phyloP scores from a whole-genome alignment of 2,329 filamentous ascomycete species.

The Ascochyta viciae-villosae region DNA sequence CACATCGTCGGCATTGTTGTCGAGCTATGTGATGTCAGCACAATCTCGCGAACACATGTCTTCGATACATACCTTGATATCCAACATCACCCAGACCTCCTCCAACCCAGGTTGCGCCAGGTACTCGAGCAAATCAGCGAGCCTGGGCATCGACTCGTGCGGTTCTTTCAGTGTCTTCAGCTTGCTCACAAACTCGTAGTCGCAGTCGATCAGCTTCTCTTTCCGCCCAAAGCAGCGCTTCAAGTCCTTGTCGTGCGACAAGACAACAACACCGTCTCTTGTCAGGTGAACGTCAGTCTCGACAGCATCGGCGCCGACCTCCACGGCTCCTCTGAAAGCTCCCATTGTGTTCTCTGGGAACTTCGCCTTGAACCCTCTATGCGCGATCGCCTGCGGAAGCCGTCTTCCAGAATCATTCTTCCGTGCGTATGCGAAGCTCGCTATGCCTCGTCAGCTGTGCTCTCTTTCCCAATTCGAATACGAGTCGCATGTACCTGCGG shows the following conservation, averaged over 20 bases:
- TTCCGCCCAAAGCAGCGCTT: slow-evolving; percentile 83
- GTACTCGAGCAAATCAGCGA: slow-evolving; percentile 77
- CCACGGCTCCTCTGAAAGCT: slow-evolving; percentile 76
- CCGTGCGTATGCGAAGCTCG: slow-evolving; percentile 44
- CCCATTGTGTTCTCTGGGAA: slow-evolving; percentile 87
- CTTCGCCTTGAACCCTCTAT: slow-evolving; percentile 78
- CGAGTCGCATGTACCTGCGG: slow-evolving; percentile 29
- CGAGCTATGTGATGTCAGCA: slow-evolving; percentile 57
- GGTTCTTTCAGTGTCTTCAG: slow-evolving; percentile 73
- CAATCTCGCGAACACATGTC: neutral
- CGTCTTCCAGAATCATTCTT: slow-evolving; percentile 45
- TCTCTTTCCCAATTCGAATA: neutral
- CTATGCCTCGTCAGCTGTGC: slow-evolving; percentile 33
- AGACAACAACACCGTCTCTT: slow-evolving; percentile 80
- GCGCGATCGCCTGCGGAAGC: slow-evolving; percentile 76
- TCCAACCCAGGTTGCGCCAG: slow-evolving; percentile 69
- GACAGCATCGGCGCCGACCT: slow-evolving; percentile 77
- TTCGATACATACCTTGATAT: slow-evolving; percentile 78
- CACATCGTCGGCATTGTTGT: slow-evolving; percentile 74
- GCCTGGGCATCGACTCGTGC: slow-evolving; percentile 73
- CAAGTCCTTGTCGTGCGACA: slow-evolving; percentile 81
- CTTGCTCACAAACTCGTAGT: slow-evolving; percentile 75
- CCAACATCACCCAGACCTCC: slow-evolving; percentile 80
- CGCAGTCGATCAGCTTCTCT: slow-evolving; percentile 74
- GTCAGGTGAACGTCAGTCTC: slow-evolving; percentile 90